A percentile compares a stretch with the other conserved stretches of the same genome.
Evolutionary conservation across 352 stramenopile genomes (phyloP).

Genomic region (Phytophthora tubulina): DNA sequence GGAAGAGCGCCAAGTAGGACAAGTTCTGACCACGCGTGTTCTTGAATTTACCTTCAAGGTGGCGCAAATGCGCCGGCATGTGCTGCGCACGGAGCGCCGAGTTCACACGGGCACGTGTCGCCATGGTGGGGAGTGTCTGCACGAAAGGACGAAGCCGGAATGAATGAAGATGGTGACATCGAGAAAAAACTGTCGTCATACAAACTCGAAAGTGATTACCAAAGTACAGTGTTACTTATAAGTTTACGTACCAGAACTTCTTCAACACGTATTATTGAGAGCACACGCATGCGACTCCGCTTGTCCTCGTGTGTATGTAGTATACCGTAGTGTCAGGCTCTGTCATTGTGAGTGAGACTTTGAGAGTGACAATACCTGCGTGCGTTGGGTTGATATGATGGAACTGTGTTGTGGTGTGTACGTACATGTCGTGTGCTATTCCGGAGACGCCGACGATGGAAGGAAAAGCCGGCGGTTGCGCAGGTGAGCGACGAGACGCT

Average conservation of each 20-base stretch:
- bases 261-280: background rate
- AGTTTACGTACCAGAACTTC: no score
- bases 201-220: background rate
- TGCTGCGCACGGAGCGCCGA: conserved; percentile 44
- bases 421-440: background rate
- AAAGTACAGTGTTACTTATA: background rate
- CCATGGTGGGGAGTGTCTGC: conserved; percentile 1
- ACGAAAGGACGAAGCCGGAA: conserved; percentile 12
- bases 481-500: background rate
- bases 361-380: no score
- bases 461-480: conserved; percentile 5
- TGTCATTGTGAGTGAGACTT: background rate
- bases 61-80: conserved; percentile 49
- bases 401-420: no score
- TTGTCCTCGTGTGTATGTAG: no score
- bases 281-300: no score
- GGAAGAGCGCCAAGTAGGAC: conserved; percentile 56
- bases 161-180: conserved; percentile 14
- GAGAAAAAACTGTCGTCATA: conserved; percentile 21
- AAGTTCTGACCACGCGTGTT: conserved; percentile 56
- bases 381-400: no score
- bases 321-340: no score
- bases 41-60: conserved; percentile 46
- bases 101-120: conserved; percentile 27
- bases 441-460: background rate